Base-by-base conservation (phyloP, 306 rosid genomes). In the Cucurbita argyrosperma region DNA sequence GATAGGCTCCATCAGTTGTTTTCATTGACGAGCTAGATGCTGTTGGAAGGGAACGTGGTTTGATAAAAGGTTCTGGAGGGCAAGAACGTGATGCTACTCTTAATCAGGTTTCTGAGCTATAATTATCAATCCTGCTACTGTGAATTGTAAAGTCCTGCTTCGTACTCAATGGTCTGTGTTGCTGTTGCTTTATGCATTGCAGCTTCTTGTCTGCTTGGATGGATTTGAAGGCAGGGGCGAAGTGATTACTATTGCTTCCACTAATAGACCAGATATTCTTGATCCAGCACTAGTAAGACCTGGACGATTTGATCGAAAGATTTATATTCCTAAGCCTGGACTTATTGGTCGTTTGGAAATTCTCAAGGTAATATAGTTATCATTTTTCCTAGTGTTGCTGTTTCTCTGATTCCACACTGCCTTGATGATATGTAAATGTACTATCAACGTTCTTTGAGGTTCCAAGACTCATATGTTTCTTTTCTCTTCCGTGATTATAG, bases 71-170 rank as follows among this genome's bases (percentile, higher is more conserved):
- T 78, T 94, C 97, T 58, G 98, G 98, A 77, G 98, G 98, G 80
- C 96, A 91, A 82, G 98, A 94, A 84, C 97, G 98, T 72, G 98
- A 94, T 72, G 97, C 98, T 73, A 94, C 98, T 76, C 98, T 94
- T 78, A 94, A 94, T 83, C 98, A 94, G 98, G 98, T 94, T 83
- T 49, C 14, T 67, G 39, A 37, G 46, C 62, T 18, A 21, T 47
- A 71, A 78, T 76, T 69, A 77, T 23, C 58, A 30, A 37, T 47
- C 7, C 60, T 50, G 54, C 43, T 57, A 35, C 74, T 56, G 64
- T 66, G 76, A 56, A 4, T 16, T 19, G 18, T 38, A 23, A 37
- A 56, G 80, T 18, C 71, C 45, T 84, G 73, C 57, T 42, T 61
- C 69, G 72, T 84, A 76, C 60, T 63, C 51, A 61, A 82, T 85